phyloP scores from a whole-genome alignment of 441 rosid species.

The Dalechampia spathulata region DNA sequence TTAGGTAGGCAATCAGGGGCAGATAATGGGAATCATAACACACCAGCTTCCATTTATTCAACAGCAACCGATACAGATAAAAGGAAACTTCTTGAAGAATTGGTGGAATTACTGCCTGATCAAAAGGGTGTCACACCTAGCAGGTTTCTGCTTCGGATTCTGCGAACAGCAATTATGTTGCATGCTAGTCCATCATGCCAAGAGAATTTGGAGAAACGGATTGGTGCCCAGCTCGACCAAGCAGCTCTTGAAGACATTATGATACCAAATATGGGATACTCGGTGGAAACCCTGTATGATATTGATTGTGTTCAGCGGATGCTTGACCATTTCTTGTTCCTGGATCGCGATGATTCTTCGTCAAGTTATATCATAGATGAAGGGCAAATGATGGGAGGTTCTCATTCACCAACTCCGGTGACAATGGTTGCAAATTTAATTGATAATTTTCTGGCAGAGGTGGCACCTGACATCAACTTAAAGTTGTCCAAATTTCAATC shows the following conservation, averaged over 20 bases:
- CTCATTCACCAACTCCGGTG: constrained; percentile 47
- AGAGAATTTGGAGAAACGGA: constrained; percentile 61
- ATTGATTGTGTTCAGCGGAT: constrained; percentile 79
- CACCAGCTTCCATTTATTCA: constrained; percentile 25
- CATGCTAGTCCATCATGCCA: constrained; percentile 47
- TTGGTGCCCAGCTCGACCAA: constrained; percentile 69
- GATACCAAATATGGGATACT: constrained; percentile 73
- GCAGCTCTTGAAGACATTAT: constrained; percentile 76
- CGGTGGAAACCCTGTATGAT: constrained; percentile 75
- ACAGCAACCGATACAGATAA: constrained; percentile 38
- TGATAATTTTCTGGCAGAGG: constrained; percentile 83
- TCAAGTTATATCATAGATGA: constrained; percentile 36
- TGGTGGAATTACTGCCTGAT: constrained; percentile 60
- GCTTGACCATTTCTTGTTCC: constrained; percentile 66
- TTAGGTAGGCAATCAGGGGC: constrained; percentile 45
- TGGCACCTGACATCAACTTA: constrained; percentile 85
- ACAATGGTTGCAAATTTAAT: constrained; percentile 70
- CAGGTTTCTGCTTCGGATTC: constrained; percentile 75
- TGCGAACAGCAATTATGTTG: constrained; percentile 64
- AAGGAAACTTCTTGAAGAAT: constrained; percentile 62
- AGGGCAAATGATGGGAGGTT: constrained; percentile 36
- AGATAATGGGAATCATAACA: constrained; percentile 26
- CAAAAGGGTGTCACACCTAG: constrained; percentile 49
- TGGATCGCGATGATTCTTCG: constrained; percentile 28
- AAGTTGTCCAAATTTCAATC: constrained; percentile 68